Base-by-base conservation (phyloP, 768 basidiomycete genomes). In the Tephrocybe sp. region DNA sequence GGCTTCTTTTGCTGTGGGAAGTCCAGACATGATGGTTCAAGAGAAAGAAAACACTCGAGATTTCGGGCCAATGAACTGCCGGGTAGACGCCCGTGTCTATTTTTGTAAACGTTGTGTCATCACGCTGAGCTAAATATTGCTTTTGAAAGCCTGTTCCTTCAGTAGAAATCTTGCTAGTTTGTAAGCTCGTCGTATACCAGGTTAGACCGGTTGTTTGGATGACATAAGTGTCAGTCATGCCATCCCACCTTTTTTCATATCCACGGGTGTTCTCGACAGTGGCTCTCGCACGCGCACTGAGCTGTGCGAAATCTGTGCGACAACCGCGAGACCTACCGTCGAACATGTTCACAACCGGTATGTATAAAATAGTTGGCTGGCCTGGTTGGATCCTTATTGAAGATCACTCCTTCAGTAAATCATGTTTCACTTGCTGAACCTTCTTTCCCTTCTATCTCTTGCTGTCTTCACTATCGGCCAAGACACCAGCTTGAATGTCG, bases 401-500 rank as follows among this genome's bases (percentile, higher is more conserved):
- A n/a, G 28, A 15, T 24, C 40, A 20, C 14, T 12, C 33, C 38
- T 4, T 32, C 50, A n/a, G n/a, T n/a, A n/a, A n/a, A n/a, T 10
- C 12, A 36, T 43, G 15, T 50, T 17, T 37, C 42, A 34, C 47
- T 55, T 34, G 28, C 28, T 30, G 28, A 30, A 30, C 37, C 6
- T 39, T 18, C 17, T 39, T 8, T 3, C 20, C 20, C 37, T 39
- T 6, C 9, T 39, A 9, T 38, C 42, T 28, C 42, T 51, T 4
- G 55, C 20, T 18, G 34, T 23, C n/a, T 24, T 63, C 12, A 62
- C 51, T 17, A 18, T 45, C 43, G 62, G 63, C 30, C 68, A 69
- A 48, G 68, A 69, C 45, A 66, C 64, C 11, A 70, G 58, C 44
- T 40, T 69, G 34, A 42, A 24, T 3, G 53, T 48, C 8, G 70